Evolutionary conservation across 2,329 filamentous ascomycete species (phyloP), one percentile per base, ranked within the genome.

Genomic region (Aspergillus sp.): DNA sequence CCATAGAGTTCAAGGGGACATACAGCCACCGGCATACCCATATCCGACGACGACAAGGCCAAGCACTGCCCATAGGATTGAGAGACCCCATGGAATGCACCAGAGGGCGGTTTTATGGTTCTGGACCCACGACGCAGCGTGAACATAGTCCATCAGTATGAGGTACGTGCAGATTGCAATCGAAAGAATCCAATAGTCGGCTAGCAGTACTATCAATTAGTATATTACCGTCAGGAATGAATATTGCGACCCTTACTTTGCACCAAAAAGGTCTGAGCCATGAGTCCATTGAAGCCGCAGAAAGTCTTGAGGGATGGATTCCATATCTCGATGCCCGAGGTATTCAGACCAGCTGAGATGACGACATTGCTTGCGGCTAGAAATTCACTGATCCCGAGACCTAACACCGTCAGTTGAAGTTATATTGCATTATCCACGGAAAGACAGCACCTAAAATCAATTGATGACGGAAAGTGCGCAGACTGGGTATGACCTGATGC

Each of bases 401-500:
- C 57, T 59, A 5, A 21, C 21, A 9, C 10, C 19, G 39, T 53
- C 25, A 58, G 39, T 23, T 5, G 17, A 5, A 23, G 4, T n/a
- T 17, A 28, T 10, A 17, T 32, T 25, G 9, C 10, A 25, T 12
- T n/a, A 7, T 41, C 7, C 25, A 28, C 2, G 19, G 21, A 36
- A 13, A 4, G 36, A 25, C 23, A 28, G n/a, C 17, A 59, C 57
- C 57, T 5, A 59, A 32, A 6, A 59, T 59, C 32, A 59, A 41
- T 23, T 59, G 57, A 49, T 59, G 57, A 8, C 57, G 57, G 36
- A 59, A 59, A 8, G 57, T 59, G 7, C 57, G 57, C 3, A 59
- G 50, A n/a, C 50, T 55, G 8, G 57, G 57, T 19, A 59, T 51
- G 39, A 55, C 25, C 57, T 59, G 43, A 21, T 17, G 13, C 13